A percentile compares a stretch with the other conserved stretches of the same genome.
Conservation (phyloP, 2,329 filamentous ascomycete genomes). For the Clonostachys sp. region DNA sequence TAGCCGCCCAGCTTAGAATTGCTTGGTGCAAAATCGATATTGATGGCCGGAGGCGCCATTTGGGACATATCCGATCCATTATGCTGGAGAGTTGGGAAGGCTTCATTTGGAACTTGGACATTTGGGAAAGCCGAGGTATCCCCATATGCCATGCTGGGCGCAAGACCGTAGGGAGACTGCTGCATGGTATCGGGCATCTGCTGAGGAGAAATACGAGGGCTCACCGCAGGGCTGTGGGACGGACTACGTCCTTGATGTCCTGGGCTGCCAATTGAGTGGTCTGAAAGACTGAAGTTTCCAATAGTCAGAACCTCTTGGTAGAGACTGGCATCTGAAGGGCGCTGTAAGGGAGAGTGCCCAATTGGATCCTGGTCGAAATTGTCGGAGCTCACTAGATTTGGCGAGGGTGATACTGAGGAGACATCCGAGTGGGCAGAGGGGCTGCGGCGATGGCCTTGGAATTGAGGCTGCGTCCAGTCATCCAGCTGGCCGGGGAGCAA, state of each 20-base stretch:
- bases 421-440: constrained; percentile 93
- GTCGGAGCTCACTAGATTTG: constrained; percentile 74
- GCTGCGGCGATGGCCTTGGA: constrained; percentile 76
- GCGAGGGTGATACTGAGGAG: constrained; percentile 79
- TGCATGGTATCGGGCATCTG: constrained; percentile 48
- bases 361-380: constrained; percentile 69
- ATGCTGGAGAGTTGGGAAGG: constrained; percentile 49
- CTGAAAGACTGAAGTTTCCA: constrained; percentile 75
- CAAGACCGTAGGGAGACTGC: constrained; percentile 38
- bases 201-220: constrained; percentile 55
- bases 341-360: constrained; percentile 76
- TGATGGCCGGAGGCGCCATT: constrained; percentile 91
- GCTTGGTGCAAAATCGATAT: constrained; percentile 86
- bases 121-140: constrained; percentile 23
- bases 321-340: constrained; percentile 64
- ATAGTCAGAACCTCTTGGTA: constrained; percentile 78
- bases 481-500: constrained; percentile 44
- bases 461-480: constrained; percentile 56
- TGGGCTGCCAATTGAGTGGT: constrained; percentile 63
- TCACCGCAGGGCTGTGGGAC: constrained; percentile 67
- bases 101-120: constrained; percentile 34
- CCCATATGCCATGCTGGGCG: constrained; percentile 25
- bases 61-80: constrained; percentile 58
- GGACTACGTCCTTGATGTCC: constrained; percentile 70
- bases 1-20: constrained; percentile 31